Percentiles rank a stretch among this genome's conserved stretches.
Evolutionary conservation across 176 grass and related monocot genomes (phyloP).

Genomic region (Melocanna baccifera): DNA sequence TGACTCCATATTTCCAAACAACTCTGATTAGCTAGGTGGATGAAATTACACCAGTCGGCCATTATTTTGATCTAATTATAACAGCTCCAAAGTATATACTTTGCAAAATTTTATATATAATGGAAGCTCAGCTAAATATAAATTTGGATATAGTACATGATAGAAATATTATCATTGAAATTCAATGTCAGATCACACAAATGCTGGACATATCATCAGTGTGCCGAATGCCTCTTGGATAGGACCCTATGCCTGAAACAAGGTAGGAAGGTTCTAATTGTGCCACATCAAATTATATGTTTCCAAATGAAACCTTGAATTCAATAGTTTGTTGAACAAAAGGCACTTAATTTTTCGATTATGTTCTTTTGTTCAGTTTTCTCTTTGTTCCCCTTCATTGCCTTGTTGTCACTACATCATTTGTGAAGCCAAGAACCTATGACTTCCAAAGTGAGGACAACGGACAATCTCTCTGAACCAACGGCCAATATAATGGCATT

Average conservation of each 20-base stretch:
- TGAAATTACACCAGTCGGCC: not conserved
- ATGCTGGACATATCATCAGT: not conserved
- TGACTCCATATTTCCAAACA: not conserved
- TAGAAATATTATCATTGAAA: not conserved
- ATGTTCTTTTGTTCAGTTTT: not conserved
- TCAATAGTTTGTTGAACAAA: not conserved
- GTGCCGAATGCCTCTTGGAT: not conserved
- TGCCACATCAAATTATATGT: not conserved
- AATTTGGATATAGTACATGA: not conserved
- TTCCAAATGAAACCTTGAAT: not conserved
- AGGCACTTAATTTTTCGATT: not conserved
- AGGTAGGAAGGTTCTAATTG: not conserved
- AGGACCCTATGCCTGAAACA: conserved; percentile 5
- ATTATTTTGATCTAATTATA: not conserved
- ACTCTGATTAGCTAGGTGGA: not conserved
- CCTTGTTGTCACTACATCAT: not conserved
- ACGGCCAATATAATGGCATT: not conserved
- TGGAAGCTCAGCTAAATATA: not conserved
- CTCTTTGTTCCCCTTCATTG: not conserved
- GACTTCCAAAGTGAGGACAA: no score
- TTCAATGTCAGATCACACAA: not conserved
- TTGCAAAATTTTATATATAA: no score
- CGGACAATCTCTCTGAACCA: not conserved
- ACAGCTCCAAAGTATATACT: not conserved
- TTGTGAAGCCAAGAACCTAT: not conserved